Conservation (phyloP, 768 basidiomycete genomes). For the Trametes sanguinea region DNA sequence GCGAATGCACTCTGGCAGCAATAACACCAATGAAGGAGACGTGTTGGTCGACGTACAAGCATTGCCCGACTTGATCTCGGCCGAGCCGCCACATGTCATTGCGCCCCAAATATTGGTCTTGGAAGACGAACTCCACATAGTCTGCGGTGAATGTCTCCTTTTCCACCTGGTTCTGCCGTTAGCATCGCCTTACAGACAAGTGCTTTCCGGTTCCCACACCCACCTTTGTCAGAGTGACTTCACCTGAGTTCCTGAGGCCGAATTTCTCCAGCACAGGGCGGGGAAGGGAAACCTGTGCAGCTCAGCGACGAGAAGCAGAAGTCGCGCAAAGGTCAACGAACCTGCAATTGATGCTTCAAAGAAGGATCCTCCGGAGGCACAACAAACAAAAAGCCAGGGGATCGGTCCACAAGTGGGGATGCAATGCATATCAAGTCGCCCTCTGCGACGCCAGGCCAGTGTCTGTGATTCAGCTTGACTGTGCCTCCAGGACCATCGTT, state of each 20-base stretch:
- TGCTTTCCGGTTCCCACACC: constrained; percentile 36
- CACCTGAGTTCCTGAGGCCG: constrained; percentile 67
- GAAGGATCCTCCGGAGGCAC: constrained; percentile 65
- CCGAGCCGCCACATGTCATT: constrained; percentile 96
- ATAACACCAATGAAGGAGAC: constrained; percentile 82
- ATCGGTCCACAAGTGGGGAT: constrained; percentile 40
- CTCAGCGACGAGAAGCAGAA: not conserved
- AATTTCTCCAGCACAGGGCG: constrained; percentile 73
- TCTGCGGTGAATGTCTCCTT: constrained; percentile 62
- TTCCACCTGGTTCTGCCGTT: constrained; percentile 55
- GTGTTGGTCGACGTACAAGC: constrained; percentile 82
- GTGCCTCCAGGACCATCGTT: constrained; percentile 59
- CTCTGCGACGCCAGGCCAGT: constrained; percentile 77
- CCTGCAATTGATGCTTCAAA: constrained; percentile 68
- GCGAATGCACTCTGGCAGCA: constrained; percentile 77
- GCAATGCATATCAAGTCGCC: constrained; percentile 71
- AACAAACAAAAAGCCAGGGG: constrained; percentile 59
- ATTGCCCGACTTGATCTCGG: constrained; percentile 78
- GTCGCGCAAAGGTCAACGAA: constrained; percentile 12
- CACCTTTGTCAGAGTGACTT: constrained; percentile 66
- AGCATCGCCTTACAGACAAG: not conserved
- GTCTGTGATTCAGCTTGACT: constrained; percentile 70
- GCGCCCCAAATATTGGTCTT: constrained; percentile 93
- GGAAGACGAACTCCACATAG: constrained; percentile 88
- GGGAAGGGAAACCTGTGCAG: constrained; percentile 68